These are phyloP conservation scores for Kondoa subrosea DNA, from an alignment of 768 basidiomycete species.

Conservation along the genomic window DNA sequence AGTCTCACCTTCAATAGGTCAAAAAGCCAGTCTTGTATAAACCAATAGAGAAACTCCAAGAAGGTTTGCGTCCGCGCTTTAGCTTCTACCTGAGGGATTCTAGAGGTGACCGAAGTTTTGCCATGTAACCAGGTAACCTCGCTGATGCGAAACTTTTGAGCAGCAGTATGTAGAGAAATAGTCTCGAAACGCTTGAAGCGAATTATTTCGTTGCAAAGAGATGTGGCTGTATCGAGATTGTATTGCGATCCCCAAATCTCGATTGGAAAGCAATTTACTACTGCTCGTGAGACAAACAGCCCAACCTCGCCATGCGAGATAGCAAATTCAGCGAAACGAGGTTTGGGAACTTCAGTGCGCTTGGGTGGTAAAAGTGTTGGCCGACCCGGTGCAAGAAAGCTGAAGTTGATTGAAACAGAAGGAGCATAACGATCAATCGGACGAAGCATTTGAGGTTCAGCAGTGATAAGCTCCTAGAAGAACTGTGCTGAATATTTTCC, in stretches of 20 bases:
- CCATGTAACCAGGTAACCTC: constrained; percentile 59
- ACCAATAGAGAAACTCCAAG: constrained; percentile 86
- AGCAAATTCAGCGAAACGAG: constrained; percentile 16
- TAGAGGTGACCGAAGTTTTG: constrained; percentile 32
- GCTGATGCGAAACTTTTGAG: constrained; percentile 57
- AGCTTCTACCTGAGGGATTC: constrained; percentile 47
- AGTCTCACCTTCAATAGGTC: constrained; percentile 54
- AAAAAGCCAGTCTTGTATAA: constrained; percentile 68
- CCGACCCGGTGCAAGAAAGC: background rate
- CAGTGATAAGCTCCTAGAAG: background rate
- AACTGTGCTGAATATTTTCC: background rate
- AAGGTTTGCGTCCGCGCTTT: constrained; percentile 62
- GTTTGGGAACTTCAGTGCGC: constrained; percentile 1
- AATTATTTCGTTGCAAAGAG: constrained; percentile 49
- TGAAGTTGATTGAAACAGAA: background rate
- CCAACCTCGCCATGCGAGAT: background rate
- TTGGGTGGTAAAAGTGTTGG: background rate
- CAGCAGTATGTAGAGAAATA: constrained; percentile 51
- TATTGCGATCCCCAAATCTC: constrained; percentile 54
- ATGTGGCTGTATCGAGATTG: constrained; percentile 47
- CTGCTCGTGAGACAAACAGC: constrained; percentile 45
- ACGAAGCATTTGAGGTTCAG: background rate
- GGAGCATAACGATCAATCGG: background rate
- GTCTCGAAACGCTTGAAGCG: constrained; percentile 63
- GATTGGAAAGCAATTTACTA: constrained; percentile 42